Conservation (phyloP, 225 moss, liverwort and hornwort species). For the Physcomitrellopsis africana region DNA sequence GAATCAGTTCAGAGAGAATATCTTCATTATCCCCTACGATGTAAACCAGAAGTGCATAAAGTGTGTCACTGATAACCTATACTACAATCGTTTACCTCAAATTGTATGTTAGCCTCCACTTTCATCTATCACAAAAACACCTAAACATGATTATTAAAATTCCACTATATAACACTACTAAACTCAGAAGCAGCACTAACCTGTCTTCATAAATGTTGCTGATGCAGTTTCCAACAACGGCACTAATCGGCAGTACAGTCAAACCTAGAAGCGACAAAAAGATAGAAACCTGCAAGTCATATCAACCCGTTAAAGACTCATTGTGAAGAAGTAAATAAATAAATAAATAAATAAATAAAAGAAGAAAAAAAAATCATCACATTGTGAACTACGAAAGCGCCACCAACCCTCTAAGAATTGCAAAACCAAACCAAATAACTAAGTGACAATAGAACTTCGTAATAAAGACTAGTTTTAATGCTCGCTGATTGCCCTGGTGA, state of each 20-base stretch:
- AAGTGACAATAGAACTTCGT: too few relatives aligned
- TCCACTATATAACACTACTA: not conserved
- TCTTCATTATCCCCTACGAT: not conserved
- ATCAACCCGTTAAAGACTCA: too few relatives aligned
- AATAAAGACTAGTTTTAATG: too few relatives aligned
- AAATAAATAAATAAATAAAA: too few relatives aligned
- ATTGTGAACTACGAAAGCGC: not conserved
- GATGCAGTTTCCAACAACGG: conserved; percentile 87
- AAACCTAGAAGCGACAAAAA: conserved; percentile 87
- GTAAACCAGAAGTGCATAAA: not conserved
- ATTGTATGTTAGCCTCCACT: not conserved
- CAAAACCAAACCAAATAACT: not conserved
- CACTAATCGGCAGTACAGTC: conserved; percentile 93
- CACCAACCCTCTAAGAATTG: not conserved
- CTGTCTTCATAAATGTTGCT: conserved; percentile 92
- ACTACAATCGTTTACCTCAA: not conserved
- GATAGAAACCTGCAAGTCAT: conserved; percentile 52
- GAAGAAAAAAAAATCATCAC: not conserved
- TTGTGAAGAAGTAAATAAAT: too few relatives aligned
- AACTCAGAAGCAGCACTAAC: conserved; percentile 36
- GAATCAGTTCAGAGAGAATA: too few relatives aligned
- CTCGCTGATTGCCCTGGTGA: too few relatives aligned
- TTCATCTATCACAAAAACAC: not conserved
- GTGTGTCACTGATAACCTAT: not conserved
- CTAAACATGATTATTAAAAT: too few relatives aligned